Base-by-base conservation (phyloP, 352 stramenopile species). In the Phytophthora parvispora region DNA sequence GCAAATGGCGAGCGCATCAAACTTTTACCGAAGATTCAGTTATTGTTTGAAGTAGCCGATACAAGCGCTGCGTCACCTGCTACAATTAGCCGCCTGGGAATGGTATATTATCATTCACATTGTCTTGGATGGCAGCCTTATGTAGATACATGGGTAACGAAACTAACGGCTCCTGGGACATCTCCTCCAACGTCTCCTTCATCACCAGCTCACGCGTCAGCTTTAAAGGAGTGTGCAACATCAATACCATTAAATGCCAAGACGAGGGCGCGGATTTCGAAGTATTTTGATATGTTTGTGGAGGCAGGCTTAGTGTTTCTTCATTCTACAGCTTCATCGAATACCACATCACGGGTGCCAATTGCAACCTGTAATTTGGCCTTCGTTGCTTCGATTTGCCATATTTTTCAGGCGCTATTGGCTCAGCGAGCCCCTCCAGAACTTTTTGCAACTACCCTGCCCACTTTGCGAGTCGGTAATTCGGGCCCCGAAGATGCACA, bases 1-100 rank as follows among this genome's bases (percentile, higher is more conserved):
- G 89, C 92, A 12, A 97, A 97, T 49, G 91, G 91, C 6, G 92
- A 97, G 63, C 77, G 91, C 2, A 97, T 98, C 36, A 94, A 93
- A 54, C 74, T 98, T 20, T 60, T 94, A 12, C 83, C 75, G 0
- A 81, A 75, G 31, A 98, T 98, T 69, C 96, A 98, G 54, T 82
- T 98, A 67, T 56, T 99, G 2, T 98, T 99, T 66, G 95, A 99
- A 76, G 93, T 98, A 3, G 81, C 88, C 20, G 93, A 98, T 69
- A 92, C 97, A 1, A 80, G 81, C 4, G 93, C 92, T 4, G 95
- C 95, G 5, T 98, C 92, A 1, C 95, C 95, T 4, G 95, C 95
- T 10, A 99, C 95, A 16, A 93, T 99, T 9, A 98, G 89, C 47
- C 87, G 93, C 3, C 85, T 98, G 12, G 95, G 94, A 34, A 91